These are phyloP conservation scores for Pyronema domesticum DNA, from an alignment of 495 filamentous ascomycete genomes.

Conservation along the genomic window DNA sequence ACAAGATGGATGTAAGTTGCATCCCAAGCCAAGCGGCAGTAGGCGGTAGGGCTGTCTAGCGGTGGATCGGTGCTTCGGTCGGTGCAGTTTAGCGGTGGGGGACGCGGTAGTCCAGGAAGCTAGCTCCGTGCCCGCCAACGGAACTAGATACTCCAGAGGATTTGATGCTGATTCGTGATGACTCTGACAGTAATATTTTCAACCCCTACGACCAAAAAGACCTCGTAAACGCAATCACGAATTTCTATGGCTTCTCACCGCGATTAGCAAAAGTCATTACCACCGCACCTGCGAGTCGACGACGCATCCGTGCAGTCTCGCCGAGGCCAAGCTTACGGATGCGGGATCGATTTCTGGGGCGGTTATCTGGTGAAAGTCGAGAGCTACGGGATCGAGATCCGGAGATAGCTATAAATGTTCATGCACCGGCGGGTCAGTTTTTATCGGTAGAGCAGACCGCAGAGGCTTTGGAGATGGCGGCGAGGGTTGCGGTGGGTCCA, in stretches of 20 bases:
- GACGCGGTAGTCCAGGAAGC: too few relatives aligned
- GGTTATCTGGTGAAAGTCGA: background rate
- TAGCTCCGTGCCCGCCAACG: too few relatives aligned
- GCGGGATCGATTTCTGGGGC: conserved; percentile 1
- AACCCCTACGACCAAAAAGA: conserved; percentile 41
- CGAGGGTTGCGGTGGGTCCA: background rate
- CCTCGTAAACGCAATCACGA: conserved; percentile 33
- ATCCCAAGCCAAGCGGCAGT: background rate
- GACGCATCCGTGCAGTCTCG: background rate
- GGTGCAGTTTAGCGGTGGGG: too few relatives aligned
- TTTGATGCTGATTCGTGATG: background rate
- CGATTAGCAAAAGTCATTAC: conserved; percentile 27
- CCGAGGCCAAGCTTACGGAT: background rate
- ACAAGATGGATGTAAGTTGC: conserved; percentile 44
- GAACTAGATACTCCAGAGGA: background rate
- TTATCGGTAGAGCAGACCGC: too few relatives aligned
- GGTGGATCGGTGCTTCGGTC: too few relatives aligned
- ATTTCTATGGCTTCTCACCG: conserved; percentile 45
- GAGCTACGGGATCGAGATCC: too few relatives aligned
- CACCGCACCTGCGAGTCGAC: conserved; percentile 4
- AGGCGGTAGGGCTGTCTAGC: background rate
- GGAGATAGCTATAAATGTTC: too few relatives aligned
- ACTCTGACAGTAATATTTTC: conserved; percentile 39
- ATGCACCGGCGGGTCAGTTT: too few relatives aligned
- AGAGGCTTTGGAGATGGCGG: conserved; percentile 3